These are phyloP conservation scores for Acacia confusa DNA, from an alignment of 306 rosid species.

Conservation along the genomic window DNA sequence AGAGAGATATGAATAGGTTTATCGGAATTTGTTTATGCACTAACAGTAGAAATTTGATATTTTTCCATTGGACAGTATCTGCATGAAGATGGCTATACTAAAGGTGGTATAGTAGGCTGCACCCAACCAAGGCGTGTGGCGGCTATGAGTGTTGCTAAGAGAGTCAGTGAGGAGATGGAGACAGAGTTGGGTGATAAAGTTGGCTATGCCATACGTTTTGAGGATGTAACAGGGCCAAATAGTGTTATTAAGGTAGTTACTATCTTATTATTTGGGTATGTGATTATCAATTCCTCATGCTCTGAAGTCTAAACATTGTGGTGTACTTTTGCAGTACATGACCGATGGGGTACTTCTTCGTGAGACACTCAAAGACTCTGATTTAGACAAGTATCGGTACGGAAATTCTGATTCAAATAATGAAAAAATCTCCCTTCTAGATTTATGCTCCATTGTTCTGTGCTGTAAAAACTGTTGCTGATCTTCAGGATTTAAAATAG, in stretches of 20 bases:
- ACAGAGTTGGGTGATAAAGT: slow-evolving; percentile 87
- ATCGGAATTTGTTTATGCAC: slow-evolving; percentile 7
- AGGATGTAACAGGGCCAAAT: slow-evolving; percentile 92
- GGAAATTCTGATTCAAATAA: slow-evolving; percentile 24
- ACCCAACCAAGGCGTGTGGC: slow-evolving; percentile 99
- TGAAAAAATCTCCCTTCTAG: slow-evolving; percentile 7
- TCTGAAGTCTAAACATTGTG: slow-evolving; percentile 31
- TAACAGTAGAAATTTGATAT: slow-evolving; percentile 31
- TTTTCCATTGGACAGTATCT: slow-evolving; percentile 68
- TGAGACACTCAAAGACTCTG: slow-evolving; percentile 95
- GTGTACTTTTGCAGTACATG: slow-evolving; percentile 78
- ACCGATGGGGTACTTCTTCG: slow-evolving; percentile 98
- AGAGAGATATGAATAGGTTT: background rate
- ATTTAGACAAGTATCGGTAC: slow-evolving; percentile 93
- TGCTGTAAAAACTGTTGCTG: slow-evolving; percentile 23
- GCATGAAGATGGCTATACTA: slow-evolving; percentile 87
- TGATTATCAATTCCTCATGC: slow-evolving; percentile 6
- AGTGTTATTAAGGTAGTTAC: slow-evolving; percentile 77
- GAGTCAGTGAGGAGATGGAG: slow-evolving; percentile 99
- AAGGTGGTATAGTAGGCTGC: slow-evolving; percentile 80
- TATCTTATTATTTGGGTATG: background rate
- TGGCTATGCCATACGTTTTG: slow-evolving; percentile 98
- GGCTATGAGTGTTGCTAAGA: slow-evolving; percentile 99
- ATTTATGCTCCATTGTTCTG: slow-evolving; percentile 13
- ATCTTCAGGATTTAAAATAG: slow-evolving; percentile 30